phyloP scores from a whole-genome alignment of 2,329 filamentous ascomycete species.

The Trichoderma atroviride region DNA sequence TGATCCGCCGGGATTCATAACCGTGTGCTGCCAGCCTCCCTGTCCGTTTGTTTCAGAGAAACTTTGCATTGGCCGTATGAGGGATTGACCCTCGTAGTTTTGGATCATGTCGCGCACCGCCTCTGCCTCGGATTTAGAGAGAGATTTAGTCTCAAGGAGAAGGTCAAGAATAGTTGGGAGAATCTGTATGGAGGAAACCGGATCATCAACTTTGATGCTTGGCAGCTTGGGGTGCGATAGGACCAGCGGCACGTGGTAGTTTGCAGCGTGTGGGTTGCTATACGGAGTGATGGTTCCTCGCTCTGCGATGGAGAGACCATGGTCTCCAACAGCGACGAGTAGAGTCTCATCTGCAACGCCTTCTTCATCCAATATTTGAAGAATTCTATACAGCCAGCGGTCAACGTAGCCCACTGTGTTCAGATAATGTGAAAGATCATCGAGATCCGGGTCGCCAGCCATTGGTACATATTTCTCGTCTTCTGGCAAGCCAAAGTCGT shows the following conservation, averaged over 20 bases:
- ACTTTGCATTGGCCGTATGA: conserved; percentile 34
- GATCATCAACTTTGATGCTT: conserved; percentile 36
- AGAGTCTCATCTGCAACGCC: conserved; percentile 41
- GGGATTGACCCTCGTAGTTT: conserved; percentile 42
- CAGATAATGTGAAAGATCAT: conserved; percentile 39
- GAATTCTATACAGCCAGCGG: conserved; percentile 38
- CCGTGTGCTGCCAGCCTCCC: conserved; percentile 34
- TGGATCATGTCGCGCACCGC: conserved; percentile 38
- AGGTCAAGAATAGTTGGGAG: conserved; percentile 43
- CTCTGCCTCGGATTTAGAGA: conserved; percentile 33
- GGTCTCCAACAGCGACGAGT: conserved; percentile 41
- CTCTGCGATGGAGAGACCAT: conserved; percentile 41
- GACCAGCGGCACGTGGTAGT: conserved; percentile 40
- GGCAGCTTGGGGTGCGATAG: conserved; percentile 41
- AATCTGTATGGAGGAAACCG: conserved; percentile 40
- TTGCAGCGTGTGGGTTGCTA: conserved; percentile 39
- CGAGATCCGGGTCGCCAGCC: conserved; percentile 31
- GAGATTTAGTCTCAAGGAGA: conserved; percentile 39
- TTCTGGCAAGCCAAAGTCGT: conserved; percentile 37
- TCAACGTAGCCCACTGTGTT: conserved; percentile 40
- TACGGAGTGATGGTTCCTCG: conserved; percentile 38
- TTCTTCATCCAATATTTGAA: conserved; percentile 38
- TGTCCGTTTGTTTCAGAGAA: background rate
- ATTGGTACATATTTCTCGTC: conserved; percentile 30
- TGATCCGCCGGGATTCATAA: conserved; percentile 35